Evolutionary conservation across 2,329 filamentous ascomycete genomes (phyloP).

Genomic region (Claviceps quebecensis): DNA sequence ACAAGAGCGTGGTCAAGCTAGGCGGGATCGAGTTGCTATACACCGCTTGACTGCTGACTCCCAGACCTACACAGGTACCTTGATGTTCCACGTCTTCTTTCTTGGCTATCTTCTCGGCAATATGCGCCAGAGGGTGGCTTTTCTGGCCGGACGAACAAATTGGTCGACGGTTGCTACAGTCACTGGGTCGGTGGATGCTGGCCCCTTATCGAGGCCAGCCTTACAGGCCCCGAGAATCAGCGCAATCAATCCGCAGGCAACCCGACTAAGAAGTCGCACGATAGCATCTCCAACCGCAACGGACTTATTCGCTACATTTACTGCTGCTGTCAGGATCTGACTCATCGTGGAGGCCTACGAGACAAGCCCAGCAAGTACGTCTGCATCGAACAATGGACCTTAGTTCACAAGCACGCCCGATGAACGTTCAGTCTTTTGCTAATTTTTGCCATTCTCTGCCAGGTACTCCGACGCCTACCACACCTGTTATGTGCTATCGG

Average conservation of each 20-base stretch:
- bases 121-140: constrained; percentile 86
- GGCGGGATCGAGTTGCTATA: neutral
- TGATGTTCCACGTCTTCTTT: constrained; percentile 60
- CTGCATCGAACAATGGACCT: neutral
- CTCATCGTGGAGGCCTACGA: constrained; percentile 61
- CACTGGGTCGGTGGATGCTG: constrained; percentile 96
- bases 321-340: constrained; percentile 67
- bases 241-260: constrained; percentile 16
- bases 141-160: constrained; percentile 87
- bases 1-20: neutral
- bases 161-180: constrained; percentile 96
- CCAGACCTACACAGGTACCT: constrained; percentile 43
- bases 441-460: constrained; percentile 1
- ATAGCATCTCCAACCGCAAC: constrained; percentile 62
- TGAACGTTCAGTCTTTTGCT: neutral
- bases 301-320: constrained; percentile 83
- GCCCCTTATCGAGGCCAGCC: constrained; percentile 72
- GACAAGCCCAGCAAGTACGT: constrained; percentile 85
- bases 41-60: constrained; percentile 18
- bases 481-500: constrained; percentile 80
- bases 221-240: constrained; percentile 37
- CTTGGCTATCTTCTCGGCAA: constrained; percentile 83
- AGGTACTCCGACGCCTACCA: constrained; percentile 80
- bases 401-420: neutral
- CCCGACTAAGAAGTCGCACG: constrained; percentile 16